Percentiles rank a stretch among this genome's conserved stretches.
Conservation (phyloP, 768 basidiomycete species). For the Suillus tomentosus region DNA sequence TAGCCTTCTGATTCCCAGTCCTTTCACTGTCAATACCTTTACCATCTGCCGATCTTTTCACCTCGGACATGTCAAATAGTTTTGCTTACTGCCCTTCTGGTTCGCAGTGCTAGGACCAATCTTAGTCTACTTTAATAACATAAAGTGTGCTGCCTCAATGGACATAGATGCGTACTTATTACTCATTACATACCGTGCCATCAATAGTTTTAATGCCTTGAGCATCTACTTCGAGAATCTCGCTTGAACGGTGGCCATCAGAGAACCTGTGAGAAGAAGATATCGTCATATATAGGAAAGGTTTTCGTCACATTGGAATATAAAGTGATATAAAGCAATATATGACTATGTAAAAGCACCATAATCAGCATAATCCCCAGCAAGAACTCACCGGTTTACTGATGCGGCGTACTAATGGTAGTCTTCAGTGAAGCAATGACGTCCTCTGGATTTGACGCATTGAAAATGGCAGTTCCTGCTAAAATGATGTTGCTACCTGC, state of each 20-base stretch:
- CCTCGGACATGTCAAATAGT: slow-evolving; percentile 20
- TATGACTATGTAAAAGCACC: too few relatives aligned
- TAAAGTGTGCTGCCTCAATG: slow-evolving; percentile 4
- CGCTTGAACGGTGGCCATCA: slow-evolving; percentile 25
- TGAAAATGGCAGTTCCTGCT: slow-evolving; percentile 95
- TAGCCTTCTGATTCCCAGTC: slow-evolving; percentile 25
- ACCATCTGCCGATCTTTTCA: slow-evolving; percentile 21
- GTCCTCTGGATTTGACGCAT: slow-evolving; percentile 70
- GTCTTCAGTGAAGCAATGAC: slow-evolving; percentile 76
- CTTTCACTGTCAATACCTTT: slow-evolving; percentile 29
- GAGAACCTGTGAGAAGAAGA: too few relatives aligned
- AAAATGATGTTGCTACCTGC: slow-evolving; percentile 97
- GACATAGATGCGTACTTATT: slow-evolving; percentile 6
- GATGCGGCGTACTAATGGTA: slow-evolving; percentile 55
- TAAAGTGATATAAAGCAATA: too few relatives aligned
- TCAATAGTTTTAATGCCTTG: neutral
- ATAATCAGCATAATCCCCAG: too few relatives aligned
- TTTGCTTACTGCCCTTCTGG: slow-evolving; percentile 17
- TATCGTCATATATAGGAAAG: too few relatives aligned
- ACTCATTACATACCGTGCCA: slow-evolving; percentile 1
- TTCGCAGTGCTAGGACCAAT: slow-evolving; percentile 27
- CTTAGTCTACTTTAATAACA: slow-evolving; percentile 30
- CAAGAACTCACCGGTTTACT: too few relatives aligned
- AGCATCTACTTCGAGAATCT: slow-evolving; percentile 30
- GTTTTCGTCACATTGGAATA: too few relatives aligned